A percentile compares a stretch with the other conserved stretches of the same genome.
Evolutionary conservation across 129 eudicot species (phyloP).

Genomic region (Ambrosia trifida): DNA sequence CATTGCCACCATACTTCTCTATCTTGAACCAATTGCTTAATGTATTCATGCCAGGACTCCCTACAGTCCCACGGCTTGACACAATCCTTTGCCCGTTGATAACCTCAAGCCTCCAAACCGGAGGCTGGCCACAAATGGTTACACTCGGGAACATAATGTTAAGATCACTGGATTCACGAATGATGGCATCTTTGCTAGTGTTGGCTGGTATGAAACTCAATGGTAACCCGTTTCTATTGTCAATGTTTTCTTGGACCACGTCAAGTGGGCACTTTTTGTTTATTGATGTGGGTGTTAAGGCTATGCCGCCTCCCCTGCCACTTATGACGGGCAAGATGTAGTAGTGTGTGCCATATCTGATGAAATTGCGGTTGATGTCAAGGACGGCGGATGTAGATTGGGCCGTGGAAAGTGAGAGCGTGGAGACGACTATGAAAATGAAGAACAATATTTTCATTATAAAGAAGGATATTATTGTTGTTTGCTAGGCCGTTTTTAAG

Average conservation of each 20-base stretch:
- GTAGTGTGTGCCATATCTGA: conserved; percentile 40
- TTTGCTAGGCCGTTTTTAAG: not conserved
- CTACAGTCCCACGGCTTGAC: conserved; percentile 35
- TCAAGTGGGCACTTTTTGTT: conserved; percentile 40
- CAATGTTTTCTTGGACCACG: conserved; percentile 44
- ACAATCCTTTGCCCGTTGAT: conserved; percentile 17
- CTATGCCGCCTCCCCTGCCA: conserved; percentile 62
- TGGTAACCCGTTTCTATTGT: conserved; percentile 31
- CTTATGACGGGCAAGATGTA: conserved; percentile 52
- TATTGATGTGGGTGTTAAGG: conserved; percentile 21
- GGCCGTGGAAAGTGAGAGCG: conserved; percentile 14
- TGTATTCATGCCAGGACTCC: conserved; percentile 45
- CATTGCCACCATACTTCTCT: conserved; percentile 30
- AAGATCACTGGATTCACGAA: conserved; percentile 46
- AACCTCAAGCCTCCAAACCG: conserved; percentile 43
- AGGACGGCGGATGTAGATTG: conserved; percentile 35
- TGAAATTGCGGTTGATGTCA: conserved; percentile 39
- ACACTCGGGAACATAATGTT: conserved; percentile 34
- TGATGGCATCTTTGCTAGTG: conserved; percentile 32
- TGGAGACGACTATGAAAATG: conserved; percentile 29
- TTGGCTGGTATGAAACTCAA: conserved; percentile 39
- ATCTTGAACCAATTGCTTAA: conserved; percentile 55
- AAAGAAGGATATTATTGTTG: not conserved
- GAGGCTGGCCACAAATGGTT: conserved; percentile 30
- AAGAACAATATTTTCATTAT: conserved; percentile 19